A percentile compares a stretch with the other conserved stretches of the same genome.
Conservation (phyloP, 352 stramenopile species). For the Globisporangium yorkense region DNA sequence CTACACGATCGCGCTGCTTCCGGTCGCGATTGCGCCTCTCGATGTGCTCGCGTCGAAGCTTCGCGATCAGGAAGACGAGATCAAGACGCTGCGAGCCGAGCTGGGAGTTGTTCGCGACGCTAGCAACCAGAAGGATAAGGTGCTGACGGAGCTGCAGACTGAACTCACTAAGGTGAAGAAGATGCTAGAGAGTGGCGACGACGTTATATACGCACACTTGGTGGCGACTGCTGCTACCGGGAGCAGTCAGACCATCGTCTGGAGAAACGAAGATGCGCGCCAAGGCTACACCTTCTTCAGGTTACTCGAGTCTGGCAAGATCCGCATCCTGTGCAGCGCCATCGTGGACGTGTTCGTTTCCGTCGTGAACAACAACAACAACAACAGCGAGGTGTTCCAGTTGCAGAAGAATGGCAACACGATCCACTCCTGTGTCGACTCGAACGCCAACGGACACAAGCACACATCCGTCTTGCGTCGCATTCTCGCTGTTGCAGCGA, state of each 20-base stretch:
- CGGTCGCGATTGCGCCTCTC: too few species aligned
- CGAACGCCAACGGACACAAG: not conserved
- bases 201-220: too few species aligned
- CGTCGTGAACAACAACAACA: not conserved
- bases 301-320: not conserved
- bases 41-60: too few species aligned
- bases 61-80: not conserved
- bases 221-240: too few species aligned
- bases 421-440: not conserved
- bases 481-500: not conserved
- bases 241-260: not conserved
- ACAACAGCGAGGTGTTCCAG: not conserved
- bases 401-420: not conserved
- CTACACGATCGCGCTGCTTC: too few species aligned
- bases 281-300: not conserved
- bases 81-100: too few species aligned
- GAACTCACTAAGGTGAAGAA: too few species aligned
- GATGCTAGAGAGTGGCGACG: too few species aligned
- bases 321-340: not conserved
- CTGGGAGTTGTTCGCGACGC: too few species aligned
- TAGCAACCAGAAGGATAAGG: too few species aligned
- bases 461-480: not conserved
- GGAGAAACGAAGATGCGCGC: not conserved
- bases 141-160: too few species aligned
- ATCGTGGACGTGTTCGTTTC: not conserved